Evolutionary conservation across 768 basidiomycete genomes (phyloP).

Genomic region (Mycena capillaripes): DNA sequence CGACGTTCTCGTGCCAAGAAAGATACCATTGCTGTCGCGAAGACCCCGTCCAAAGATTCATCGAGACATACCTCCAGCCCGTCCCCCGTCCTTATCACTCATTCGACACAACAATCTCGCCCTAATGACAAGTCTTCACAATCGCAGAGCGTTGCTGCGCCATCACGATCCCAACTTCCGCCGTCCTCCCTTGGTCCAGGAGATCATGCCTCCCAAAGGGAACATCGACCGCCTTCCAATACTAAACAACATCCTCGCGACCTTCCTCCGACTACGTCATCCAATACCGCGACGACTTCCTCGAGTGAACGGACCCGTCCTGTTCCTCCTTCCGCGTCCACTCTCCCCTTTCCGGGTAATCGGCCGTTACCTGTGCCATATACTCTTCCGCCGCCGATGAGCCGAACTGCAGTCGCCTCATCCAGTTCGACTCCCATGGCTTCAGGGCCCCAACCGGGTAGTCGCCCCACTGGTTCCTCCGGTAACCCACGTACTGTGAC

Average conservation of each 20-base stretch:
- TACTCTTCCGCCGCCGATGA: background rate
- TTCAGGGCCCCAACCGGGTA: conserved; percentile 4
- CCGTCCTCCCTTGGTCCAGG: background rate
- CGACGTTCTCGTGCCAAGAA: conserved; percentile 30
- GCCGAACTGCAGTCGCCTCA: background rate
- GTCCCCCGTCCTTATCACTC: conserved; percentile 2
- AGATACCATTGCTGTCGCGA: conserved; percentile 26
- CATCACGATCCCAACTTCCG: conserved; percentile 18
- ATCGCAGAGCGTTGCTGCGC: background rate
- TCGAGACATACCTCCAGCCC: conserved; percentile 25
- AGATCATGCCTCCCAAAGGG: conserved; percentile 7
- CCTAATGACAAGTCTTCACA: conserved; percentile 15
- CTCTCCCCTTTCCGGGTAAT: conserved; percentile 4
- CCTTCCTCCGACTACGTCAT: background rate
- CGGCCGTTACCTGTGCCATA: background rate
- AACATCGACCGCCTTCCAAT: background rate
- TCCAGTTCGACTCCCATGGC: background rate
- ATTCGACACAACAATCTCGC: conserved; percentile 19
- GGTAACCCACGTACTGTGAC: conserved; percentile 39
- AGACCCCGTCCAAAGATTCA: conserved; percentile 34
- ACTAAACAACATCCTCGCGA: background rate
- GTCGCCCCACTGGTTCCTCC: conserved; percentile 11
- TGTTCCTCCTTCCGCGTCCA: conserved; percentile 3
- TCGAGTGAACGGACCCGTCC: background rate
- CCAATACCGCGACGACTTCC: background rate